Conservation (phyloP, 2,329 filamentous ascomycete species). For the Chrysoporthe puriensis region DNA sequence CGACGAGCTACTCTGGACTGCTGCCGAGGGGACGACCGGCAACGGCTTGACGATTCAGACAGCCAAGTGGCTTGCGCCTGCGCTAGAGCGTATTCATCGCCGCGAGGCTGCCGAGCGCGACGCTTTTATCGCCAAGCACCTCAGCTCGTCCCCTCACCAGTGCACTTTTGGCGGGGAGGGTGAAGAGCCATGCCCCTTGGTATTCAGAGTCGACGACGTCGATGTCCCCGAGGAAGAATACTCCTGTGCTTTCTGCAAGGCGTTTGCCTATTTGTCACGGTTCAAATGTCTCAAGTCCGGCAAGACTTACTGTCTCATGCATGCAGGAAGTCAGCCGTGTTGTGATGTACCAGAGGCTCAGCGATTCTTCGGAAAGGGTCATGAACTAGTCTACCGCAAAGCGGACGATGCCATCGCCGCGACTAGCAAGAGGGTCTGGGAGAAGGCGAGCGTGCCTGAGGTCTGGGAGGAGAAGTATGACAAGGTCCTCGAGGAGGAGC, state of each 20-base stretch:
- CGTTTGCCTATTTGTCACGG: slow-evolving; percentile 87
- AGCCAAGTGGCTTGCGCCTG: slow-evolving; percentile 92
- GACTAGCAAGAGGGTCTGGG: slow-evolving; percentile 75
- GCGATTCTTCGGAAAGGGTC: slow-evolving; percentile 70
- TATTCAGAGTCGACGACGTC: slow-evolving; percentile 68
- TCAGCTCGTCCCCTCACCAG: slow-evolving; percentile 54
- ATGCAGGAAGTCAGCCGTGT: slow-evolving; percentile 80
- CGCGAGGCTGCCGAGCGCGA: slow-evolving; percentile 73
- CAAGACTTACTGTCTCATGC: slow-evolving; percentile 80
- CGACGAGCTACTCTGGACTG: slow-evolving; percentile 90
- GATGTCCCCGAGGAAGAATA: slow-evolving; percentile 90
- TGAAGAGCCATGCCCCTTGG: slow-evolving; percentile 60
- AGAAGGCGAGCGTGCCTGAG: slow-evolving; percentile 85
- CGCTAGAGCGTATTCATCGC: slow-evolving; percentile 75
- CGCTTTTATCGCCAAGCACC: slow-evolving; percentile 69
- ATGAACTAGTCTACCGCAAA: slow-evolving; percentile 78
- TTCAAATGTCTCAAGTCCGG: slow-evolving; percentile 83
- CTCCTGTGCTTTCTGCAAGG: slow-evolving; percentile 89
- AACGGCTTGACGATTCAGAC: slow-evolving; percentile 74
- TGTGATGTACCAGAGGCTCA: slow-evolving; percentile 71
- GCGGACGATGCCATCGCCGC: slow-evolving; percentile 70
- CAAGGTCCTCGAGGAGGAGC: slow-evolving; percentile 79
- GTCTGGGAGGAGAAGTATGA: slow-evolving; percentile 90
- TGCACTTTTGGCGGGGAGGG: slow-evolving; percentile 55
- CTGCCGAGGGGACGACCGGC: slow-evolving; percentile 75